phyloP scores from a whole-genome alignment of 176 grass and related monocot genomes.

The Hordeum vulgare region DNA sequence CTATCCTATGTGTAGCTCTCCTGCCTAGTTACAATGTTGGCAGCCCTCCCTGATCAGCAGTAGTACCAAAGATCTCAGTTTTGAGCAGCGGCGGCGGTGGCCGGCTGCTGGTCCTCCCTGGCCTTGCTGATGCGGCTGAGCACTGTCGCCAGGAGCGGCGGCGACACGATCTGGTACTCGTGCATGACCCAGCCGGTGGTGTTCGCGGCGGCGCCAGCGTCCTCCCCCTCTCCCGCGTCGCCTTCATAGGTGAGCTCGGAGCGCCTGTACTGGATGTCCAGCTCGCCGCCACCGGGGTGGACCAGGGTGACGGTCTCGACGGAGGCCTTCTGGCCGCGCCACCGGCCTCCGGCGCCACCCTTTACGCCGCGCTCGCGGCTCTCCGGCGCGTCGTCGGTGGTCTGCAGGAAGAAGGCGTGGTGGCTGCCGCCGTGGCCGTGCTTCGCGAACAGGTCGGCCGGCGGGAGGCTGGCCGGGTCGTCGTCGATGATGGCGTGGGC shows the following conservation, averaged over 20 bases:
- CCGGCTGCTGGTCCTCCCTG: not conserved
- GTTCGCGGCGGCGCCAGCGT: not conserved
- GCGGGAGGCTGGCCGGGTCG: not conserved
- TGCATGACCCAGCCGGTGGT: constrained; percentile 1
- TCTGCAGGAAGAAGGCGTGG: constrained; percentile 10
- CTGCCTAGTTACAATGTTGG: not conserved
- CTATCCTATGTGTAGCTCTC: not conserved
- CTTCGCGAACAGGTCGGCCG: not conserved
- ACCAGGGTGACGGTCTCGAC: not conserved
- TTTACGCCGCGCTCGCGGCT: not conserved
- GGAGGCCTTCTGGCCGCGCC: not conserved
- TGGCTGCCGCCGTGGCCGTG: not conserved
- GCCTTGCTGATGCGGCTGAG: not conserved
- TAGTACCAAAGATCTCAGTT: not conserved
- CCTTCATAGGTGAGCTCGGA: not conserved
- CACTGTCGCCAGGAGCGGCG: not conserved
- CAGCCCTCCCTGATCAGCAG: not conserved
- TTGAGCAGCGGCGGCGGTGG: not conserved
- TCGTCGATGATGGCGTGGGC: not conserved
- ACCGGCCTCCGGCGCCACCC: not conserved
- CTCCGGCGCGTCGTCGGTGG: not conserved
- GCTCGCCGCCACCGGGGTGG: not conserved
- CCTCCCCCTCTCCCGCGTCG: fast-evolving
- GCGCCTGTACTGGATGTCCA: not conserved
- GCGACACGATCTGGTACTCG: not conserved